Base-by-base conservation (phyloP, 305 asterid species). In the Salvia sclarea region DNA sequence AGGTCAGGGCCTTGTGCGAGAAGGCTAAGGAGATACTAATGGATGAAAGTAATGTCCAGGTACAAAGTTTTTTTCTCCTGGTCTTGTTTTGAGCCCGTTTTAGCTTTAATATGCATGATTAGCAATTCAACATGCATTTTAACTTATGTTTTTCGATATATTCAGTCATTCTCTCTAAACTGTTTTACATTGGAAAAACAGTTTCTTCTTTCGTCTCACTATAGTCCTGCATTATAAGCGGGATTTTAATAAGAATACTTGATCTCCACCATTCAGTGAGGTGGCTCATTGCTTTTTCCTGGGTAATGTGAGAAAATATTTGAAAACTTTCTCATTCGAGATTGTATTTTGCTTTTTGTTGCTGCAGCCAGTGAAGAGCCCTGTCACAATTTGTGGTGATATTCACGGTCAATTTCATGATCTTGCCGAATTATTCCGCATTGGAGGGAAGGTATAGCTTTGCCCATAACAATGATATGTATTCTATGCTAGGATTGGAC, bases 371-470 rank as follows among this genome's bases (percentile, higher is more conserved):
- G 98, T 89, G 37, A 86, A 78, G 80, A 89, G 96, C 78, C 98
- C 98, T 25, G 98, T 92, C 77, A 92, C 98, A 68, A 89, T 89
- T 68, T 92, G 98, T 79, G 96, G 98, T 83, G 98, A 92, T 81
- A 92, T 92, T 83, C 98, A 92, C 73, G 98, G 98, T 58, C 98
- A 92, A 74, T 92, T 92, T 80, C 98, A 92, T 68, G 98, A 92
- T 85, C 96, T 92, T 45, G 98, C 98, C 0, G 98, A 92, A 80
- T 95, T 92, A 50, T 89, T 92, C 74, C 92, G 90, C 67, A 92
- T 92, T 71, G 98, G 98, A 73, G 98, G 98, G 78, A 92, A 88
- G 98, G 98, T 89, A 81, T 35, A 54, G 53, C 22, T 9, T 63
- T 68, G 57, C 66, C 70, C 48, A 35, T 40, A 11, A 55, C 22